These are phyloP conservation scores for Boletus barrowsii DNA, from an alignment of 768 basidiomycete genomes.

Conservation along the genomic window DNA sequence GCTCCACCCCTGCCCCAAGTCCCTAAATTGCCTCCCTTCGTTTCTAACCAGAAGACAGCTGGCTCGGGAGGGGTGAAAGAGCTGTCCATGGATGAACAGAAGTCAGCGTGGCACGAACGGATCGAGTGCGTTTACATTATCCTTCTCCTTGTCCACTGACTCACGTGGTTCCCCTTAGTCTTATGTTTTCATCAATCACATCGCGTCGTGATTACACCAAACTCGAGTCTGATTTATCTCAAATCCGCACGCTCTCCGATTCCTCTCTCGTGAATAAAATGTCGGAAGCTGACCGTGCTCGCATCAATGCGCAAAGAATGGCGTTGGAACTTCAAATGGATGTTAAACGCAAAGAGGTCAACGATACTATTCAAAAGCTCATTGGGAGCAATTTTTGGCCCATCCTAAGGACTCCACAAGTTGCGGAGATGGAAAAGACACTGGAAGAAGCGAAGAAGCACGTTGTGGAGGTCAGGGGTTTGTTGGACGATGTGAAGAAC, in stretches of 20 bases:
- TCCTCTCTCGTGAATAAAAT: slow-evolving; percentile 26
- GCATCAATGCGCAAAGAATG: slow-evolving; percentile 23
- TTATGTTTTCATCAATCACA: slow-evolving; percentile 34
- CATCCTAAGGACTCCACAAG: slow-evolving; percentile 23
- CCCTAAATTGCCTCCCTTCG: slow-evolving; percentile 20
- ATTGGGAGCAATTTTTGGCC: slow-evolving; percentile 41
- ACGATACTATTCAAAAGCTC: slow-evolving; percentile 28
- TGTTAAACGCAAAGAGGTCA: slow-evolving; percentile 34
- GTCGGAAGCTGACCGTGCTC: slow-evolving; percentile 22
- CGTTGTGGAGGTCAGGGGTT: slow-evolving; percentile 29
- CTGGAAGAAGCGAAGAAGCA: slow-evolving; percentile 27
- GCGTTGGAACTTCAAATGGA: slow-evolving; percentile 23
- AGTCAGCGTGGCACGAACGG: slow-evolving; percentile 38
- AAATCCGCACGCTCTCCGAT: slow-evolving; percentile 21
- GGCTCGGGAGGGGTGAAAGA: slow-evolving; percentile 12
- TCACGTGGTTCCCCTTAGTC: slow-evolving; percentile 22
- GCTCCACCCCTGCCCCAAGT: slow-evolving; percentile 18
- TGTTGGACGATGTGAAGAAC: slow-evolving; percentile 21
- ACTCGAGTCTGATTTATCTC: slow-evolving; percentile 33
- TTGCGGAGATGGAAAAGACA: slow-evolving; percentile 23
- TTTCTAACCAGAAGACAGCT: slow-evolving; percentile 8
- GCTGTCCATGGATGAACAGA: slow-evolving; percentile 35
- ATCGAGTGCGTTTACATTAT: slow-evolving; percentile 34
- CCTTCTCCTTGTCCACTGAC: not conserved
- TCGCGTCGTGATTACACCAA: slow-evolving; percentile 33